Evolutionary conservation across 2,329 filamentous ascomycete genomes (phyloP).

Genomic region (Sporothrix brunneoviolacea): DNA sequence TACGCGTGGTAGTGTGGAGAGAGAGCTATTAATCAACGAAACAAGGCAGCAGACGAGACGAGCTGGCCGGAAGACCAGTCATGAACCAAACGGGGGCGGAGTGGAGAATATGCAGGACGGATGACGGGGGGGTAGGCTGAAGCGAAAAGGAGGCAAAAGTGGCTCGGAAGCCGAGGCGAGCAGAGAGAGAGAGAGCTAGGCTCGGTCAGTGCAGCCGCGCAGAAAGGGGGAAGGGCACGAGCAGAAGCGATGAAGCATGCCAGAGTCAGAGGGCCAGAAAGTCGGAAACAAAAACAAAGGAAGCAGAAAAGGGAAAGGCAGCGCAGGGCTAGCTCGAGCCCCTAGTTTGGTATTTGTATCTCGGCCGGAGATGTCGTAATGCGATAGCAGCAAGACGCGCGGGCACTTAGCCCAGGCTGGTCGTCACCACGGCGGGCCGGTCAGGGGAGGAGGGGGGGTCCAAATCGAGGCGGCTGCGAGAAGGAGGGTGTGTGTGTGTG

Average conservation of each 20-base stretch:
- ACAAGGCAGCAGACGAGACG: neutral
- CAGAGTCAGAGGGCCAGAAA: neutral
- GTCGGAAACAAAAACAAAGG: neutral
- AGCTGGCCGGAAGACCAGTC: neutral
- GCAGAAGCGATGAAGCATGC: too few species aligned
- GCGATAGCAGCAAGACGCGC: constrained; percentile 5
- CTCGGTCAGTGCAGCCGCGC: neutral
- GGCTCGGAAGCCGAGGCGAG: neutral
- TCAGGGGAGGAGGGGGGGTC: neutral
- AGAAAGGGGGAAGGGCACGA: neutral
- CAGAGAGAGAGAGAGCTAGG: neutral
- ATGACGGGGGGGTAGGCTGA: neutral
- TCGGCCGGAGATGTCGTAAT: constrained; percentile 7
- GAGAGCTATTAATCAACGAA: neutral
- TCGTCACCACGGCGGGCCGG: neutral
- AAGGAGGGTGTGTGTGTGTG: constrained; percentile 2
- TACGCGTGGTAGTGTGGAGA: neutral
- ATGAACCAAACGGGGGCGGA: neutral
- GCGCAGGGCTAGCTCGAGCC: constrained; percentile 1
- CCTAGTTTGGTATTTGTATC: constrained; percentile 7
- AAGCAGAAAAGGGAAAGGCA: neutral
- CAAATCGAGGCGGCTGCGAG: too few species aligned
- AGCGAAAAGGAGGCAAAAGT: neutral
- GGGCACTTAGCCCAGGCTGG: constrained; percentile 5
- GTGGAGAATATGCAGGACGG: constrained; percentile 4